Evolutionary conservation across 768 basidiomycete genomes (phyloP).

Genomic region (Mycena olivaceomarginata): DNA sequence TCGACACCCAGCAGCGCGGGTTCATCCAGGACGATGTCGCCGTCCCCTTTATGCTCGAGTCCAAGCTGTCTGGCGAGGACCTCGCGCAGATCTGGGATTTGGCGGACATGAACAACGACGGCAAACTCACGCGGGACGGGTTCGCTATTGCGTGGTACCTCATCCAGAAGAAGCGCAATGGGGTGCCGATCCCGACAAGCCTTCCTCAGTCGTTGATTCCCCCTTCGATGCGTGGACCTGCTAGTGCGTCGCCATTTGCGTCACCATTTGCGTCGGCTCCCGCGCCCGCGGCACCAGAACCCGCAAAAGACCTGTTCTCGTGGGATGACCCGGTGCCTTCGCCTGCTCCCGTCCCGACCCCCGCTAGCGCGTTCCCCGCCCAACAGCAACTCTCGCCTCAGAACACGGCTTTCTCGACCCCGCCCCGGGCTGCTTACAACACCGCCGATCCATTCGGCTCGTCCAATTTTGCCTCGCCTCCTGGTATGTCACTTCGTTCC

Average conservation of each 20-base stretch:
- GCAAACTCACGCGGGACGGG: conserved; percentile 90
- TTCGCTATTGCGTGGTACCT: conserved; percentile 98
- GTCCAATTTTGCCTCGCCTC: conserved; percentile 43
- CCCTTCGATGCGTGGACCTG: conserved; percentile 79
- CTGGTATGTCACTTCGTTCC: conserved; percentile 49
- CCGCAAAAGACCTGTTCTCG: conserved; percentile 66
- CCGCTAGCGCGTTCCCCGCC: conserved; percentile 58
- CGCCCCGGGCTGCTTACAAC: conserved; percentile 45
- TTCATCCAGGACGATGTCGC: conserved; percentile 95
- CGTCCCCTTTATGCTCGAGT: conserved; percentile 96
- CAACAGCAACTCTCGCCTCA: conserved; percentile 55
- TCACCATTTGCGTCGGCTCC: conserved; percentile 60
- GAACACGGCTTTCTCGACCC: conserved; percentile 55
- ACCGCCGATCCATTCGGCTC: conserved; percentile 71
- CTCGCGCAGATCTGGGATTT: conserved; percentile 98
- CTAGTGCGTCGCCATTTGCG: conserved; percentile 63
- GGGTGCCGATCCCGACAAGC: conserved; percentile 82
- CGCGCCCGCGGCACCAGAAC: conserved; percentile 66
- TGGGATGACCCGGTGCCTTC: conserved; percentile 75
- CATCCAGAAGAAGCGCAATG: conserved; percentile 90
- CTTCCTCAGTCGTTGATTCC: conserved; percentile 88
- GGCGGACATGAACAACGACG: conserved; percentile 92
- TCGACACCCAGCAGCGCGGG: conserved; percentile 85
- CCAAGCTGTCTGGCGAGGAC: conserved; percentile 85
- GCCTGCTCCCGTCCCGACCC: conserved; percentile 63